Conservation (phyloP, 305 asterid genomes). For the Rubia balearica region DNA sequence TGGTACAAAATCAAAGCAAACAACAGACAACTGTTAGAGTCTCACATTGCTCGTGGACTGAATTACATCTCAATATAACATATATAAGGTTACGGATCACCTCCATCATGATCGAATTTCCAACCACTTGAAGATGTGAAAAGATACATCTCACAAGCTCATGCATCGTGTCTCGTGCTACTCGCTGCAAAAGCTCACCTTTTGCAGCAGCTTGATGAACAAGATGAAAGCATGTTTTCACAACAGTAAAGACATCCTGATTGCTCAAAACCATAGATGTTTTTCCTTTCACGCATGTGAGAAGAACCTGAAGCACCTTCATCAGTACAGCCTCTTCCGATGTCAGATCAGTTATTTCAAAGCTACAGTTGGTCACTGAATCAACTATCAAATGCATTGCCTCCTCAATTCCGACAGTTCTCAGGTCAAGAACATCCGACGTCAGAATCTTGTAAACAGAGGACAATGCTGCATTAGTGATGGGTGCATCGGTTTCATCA, state of each 20-base stretch:
- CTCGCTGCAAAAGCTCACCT: constrained; percentile 79
- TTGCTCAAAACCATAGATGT: constrained; percentile 78
- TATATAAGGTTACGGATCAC: constrained; percentile 21
- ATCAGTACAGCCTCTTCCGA: constrained; percentile 91
- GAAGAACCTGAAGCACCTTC: constrained; percentile 89
- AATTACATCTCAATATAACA: no score
- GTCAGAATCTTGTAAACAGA: constrained; percentile 84
- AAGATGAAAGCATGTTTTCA: constrained; percentile 74
- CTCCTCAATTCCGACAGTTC: constrained; percentile 62
- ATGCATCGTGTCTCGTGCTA: constrained; percentile 89
- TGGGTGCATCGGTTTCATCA: constrained; percentile 93
- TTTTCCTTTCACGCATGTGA: constrained; percentile 90
- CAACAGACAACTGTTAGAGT: neutral
- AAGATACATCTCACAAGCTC: constrained; percentile 91
- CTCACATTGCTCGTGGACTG: no score
- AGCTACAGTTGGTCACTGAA: constrained; percentile 96
- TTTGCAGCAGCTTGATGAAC: constrained; percentile 92
- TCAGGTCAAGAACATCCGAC: constrained; percentile 65
- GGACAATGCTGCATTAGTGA: constrained; percentile 82
- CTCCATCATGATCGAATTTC: constrained; percentile 49
- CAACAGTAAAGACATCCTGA: constrained; percentile 88
- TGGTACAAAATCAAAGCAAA: constrained; percentile 23
- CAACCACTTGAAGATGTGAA: constrained; percentile 77
- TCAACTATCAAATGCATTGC: constrained; percentile 90
- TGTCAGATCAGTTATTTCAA: constrained; percentile 90